Evolutionary conservation across 257 asterid genomes (phyloP), one percentile per base, ranked within the genome.

Genomic region (Nicotiana attenuata): DNA sequence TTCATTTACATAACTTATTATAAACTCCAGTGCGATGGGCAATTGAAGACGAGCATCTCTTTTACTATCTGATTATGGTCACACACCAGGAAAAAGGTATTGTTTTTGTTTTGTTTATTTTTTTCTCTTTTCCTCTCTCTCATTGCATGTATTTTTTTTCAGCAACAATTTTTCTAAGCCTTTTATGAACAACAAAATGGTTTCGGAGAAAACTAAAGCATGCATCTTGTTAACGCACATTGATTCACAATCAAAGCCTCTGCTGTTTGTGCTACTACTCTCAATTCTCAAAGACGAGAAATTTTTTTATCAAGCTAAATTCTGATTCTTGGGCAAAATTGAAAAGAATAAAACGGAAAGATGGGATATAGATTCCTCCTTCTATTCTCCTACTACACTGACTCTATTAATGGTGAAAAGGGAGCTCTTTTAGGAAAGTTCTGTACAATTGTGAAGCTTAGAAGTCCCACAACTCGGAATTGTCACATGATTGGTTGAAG

Each of bases 391-490:
- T 73, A 73, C 80, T 50, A 24, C 3, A 7, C 3, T 5, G 38
- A 7, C 10, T 64, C 41, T 64, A 64, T 64, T 26, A 64, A 64
- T 13, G 10, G 38, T 2, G 41, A 64, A 26, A 64, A 26, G n/a
- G 11, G 35, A 64, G 15, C n/a, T 24, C 17, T 64, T 64, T 26
- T 1, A 26, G 69, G 1, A 47, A 73, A 3, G 2, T 50, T 50
- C n/a, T 26, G 26, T 50, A 24, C 63, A 75, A 50, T 15, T 24
- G 64, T 75, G 45, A 65, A 78, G 87, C 84, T 85, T 88, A 89
- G 85, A 92, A 90, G 65, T 87, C 95, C 92, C 92, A 90, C 93
- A 91, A 92, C 57, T 87, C 28, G 67, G 61, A 76, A 57, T 81
- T 80, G 14, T 10, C 76, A 78, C 55, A 33, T 15, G 84, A 38